Conservation (phyloP, 441 rosid species). For the Brassica hybrid region DNA sequence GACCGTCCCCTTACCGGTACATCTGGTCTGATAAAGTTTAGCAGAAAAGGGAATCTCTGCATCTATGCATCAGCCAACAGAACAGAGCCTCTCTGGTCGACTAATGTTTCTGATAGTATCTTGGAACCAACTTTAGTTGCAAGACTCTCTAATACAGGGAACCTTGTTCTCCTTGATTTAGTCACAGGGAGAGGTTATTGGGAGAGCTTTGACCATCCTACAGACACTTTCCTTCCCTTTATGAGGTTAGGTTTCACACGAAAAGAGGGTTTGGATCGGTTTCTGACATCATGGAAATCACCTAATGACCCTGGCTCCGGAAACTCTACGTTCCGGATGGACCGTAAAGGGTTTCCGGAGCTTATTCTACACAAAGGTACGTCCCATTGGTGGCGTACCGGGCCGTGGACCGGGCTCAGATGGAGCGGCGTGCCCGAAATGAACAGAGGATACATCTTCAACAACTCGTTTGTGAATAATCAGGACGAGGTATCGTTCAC, state of each 20-base stretch:
- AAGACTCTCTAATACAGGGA: conserved; percentile 63
- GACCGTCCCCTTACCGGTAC: conserved; percentile 53
- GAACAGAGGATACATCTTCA: conserved; percentile 42
- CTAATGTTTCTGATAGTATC: conserved; percentile 44
- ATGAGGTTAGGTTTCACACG: conserved; percentile 58
- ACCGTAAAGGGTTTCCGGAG: conserved; percentile 58
- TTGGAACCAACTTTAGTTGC: conserved; percentile 38
- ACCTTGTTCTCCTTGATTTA: conserved; percentile 51
- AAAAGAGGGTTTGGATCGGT: conserved; percentile 40
- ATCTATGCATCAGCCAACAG: conserved; percentile 30
- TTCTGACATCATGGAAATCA: conserved; percentile 65
- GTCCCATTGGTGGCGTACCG: conserved; percentile 46
- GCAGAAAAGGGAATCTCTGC: conserved; percentile 51
- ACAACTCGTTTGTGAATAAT: conserved; percentile 31
- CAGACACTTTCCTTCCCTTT: conserved; percentile 51
- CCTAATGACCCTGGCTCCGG: conserved; percentile 60
- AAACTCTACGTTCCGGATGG: conserved; percentile 42
- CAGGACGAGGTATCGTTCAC: conserved; percentile 33
- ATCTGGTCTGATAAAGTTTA: conserved; percentile 52
- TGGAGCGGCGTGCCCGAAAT: conserved; percentile 65
- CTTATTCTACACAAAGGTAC: conserved; percentile 52
- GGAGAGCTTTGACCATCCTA: conserved; percentile 72
- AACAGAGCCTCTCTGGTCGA: conserved; percentile 59
- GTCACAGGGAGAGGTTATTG: conserved; percentile 41
- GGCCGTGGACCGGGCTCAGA: conserved; percentile 66